A percentile compares a stretch with the other conserved stretches of the same genome.
phyloP scores from a whole-genome alignment of 768 basidiomycete genomes.

The Leccinum sublutescens region DNA sequence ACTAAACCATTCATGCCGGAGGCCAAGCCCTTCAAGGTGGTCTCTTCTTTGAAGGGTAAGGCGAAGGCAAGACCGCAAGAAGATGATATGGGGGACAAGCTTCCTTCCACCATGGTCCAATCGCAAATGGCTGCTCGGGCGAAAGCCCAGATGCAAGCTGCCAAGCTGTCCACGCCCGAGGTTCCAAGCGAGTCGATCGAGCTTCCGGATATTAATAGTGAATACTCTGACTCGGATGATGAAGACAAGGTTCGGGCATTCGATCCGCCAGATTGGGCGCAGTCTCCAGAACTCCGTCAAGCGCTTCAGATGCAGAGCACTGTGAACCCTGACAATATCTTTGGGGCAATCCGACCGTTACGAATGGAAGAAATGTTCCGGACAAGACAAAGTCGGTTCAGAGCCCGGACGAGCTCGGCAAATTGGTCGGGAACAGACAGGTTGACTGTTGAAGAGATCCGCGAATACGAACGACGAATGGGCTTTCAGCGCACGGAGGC shows the following conservation, averaged over 20 bases:
- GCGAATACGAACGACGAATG: constrained; percentile 88
- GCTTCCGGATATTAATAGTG: constrained; percentile 93
- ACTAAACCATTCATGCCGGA: constrained; percentile 32
- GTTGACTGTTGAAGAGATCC: constrained; percentile 79
- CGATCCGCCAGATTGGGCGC: constrained; percentile 84
- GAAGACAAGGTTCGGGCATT: constrained; percentile 75
- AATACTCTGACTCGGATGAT: constrained; percentile 96
- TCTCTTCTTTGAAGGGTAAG: constrained; percentile 44
- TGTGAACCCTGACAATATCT: constrained; percentile 90
- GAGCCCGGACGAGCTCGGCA: constrained; percentile 89
- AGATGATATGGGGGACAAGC: constrained; percentile 46
- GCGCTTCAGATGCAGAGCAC: constrained; percentile 80
- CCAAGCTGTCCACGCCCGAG: constrained; percentile 44
- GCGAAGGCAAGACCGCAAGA: constrained; percentile 47
- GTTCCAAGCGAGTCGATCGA: constrained; percentile 80
- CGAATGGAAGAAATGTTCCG: constrained; percentile 95
- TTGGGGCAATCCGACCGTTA: constrained; percentile 83
- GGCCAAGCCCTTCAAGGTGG: constrained; percentile 37
- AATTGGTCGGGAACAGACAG: constrained; percentile 96
- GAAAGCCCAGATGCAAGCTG: constrained; percentile 64
- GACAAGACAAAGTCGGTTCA: constrained; percentile 72
- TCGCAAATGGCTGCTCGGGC: constrained; percentile 70
- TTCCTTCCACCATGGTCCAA: constrained; percentile 63
- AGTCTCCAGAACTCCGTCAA: constrained; percentile 80
- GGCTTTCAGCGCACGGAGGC: constrained; percentile 54